These are phyloP conservation scores for Sophora flavescens DNA, from an alignment of 306 rosid genomes.

Conservation along the genomic window DNA sequence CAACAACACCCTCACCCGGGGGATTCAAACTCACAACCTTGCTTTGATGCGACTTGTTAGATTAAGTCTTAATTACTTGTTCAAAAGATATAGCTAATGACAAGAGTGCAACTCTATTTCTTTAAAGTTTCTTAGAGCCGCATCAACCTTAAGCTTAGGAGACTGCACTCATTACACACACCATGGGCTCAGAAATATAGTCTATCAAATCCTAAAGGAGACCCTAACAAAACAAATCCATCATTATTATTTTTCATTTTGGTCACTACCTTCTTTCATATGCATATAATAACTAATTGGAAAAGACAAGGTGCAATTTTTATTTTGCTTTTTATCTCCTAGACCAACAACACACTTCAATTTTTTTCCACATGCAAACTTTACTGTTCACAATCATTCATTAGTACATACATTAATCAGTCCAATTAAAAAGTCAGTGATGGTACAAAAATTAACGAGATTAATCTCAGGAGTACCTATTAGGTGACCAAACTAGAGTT, in stretches of 20 bases:
- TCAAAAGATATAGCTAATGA: too few species aligned
- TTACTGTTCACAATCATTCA: background rate
- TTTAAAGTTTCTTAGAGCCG: too few species aligned
- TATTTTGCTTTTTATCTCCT: background rate
- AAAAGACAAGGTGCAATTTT: background rate
- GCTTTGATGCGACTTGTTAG: too few species aligned
- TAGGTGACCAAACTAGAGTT: slow-evolving; percentile 80
- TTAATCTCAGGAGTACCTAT: slow-evolving; percentile 52
- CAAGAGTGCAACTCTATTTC: too few species aligned
- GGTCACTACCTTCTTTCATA: background rate
- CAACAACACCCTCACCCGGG: too few species aligned
- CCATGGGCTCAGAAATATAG: background rate
- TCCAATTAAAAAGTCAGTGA: background rate
- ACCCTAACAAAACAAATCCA: background rate
- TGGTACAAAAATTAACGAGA: background rate
- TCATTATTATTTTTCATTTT: too few species aligned
- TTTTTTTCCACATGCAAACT: background rate
- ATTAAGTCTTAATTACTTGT: too few species aligned
- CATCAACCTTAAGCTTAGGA: too few species aligned
- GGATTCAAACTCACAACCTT: too few species aligned
- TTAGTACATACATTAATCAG: background rate
- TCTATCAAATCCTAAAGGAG: background rate
- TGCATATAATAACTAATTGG: background rate
- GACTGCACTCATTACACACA: too few species aligned
- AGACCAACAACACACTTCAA: background rate